These are phyloP conservation scores for Nakazawaea peltata DNA, from an alignment of 805 yeast genomes.

Conservation along the genomic window DNA sequence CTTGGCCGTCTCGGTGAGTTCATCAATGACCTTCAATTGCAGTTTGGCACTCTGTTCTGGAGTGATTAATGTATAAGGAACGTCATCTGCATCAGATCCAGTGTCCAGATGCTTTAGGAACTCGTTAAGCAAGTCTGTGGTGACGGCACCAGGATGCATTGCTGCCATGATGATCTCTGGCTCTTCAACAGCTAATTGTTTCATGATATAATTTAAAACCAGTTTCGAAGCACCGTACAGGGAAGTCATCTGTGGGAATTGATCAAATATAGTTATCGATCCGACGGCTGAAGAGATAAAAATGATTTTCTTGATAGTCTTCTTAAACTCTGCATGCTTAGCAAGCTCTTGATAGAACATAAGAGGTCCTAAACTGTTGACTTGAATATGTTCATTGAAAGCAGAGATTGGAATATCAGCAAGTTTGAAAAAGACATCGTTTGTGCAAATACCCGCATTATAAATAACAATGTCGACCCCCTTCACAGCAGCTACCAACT, in stretches of 20 bases:
- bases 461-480: not conserved
- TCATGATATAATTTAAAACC: not conserved
- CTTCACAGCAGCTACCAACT: not conserved
- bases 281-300: not conserved
- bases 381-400: not conserved
- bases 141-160: not conserved
- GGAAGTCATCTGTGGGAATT: not conserved
- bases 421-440: no score
- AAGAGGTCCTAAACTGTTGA: not conserved
- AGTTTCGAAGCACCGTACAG: not conserved
- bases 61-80: not conserved
- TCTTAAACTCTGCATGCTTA: not conserved
- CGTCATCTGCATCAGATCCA: not conserved
- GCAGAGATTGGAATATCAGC: no score
- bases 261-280: not conserved
- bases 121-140: not conserved
- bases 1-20: no score
- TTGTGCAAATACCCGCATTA: no score
- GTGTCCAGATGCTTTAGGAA: not conserved
- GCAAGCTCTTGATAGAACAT: not conserved
- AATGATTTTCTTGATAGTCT: no score
- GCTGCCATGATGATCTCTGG: not conserved
- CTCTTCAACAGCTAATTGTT: not conserved
- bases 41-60: not conserved
- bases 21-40: no score